These are phyloP conservation scores for Picocystis sp. DNA, from an alignment of 163 green algal species.

Conservation along the genomic window DNA sequence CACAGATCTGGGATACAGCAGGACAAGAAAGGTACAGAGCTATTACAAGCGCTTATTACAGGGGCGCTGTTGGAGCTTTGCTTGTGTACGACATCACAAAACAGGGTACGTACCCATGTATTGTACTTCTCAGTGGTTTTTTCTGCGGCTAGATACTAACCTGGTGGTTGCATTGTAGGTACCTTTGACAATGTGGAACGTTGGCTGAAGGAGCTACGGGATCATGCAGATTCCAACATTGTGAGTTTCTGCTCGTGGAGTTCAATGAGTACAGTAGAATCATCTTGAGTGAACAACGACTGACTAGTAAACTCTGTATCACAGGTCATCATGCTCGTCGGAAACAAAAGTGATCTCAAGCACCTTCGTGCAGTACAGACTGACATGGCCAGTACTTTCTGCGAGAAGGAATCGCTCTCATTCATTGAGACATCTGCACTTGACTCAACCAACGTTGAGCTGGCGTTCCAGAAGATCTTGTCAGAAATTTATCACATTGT, in stretches of 20 bases:
- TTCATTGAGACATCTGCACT: constrained; percentile 24
- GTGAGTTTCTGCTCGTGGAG: neutral
- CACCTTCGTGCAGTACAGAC: constrained; percentile 11
- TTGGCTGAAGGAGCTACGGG: constrained; percentile 87
- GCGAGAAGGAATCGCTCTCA: constrained; percentile 10
- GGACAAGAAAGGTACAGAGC: constrained; percentile 81
- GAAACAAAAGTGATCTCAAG: constrained; percentile 24
- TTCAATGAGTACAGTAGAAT: neutral
- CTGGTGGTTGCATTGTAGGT: constrained; percentile 29
- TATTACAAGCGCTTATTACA: constrained; percentile 93
- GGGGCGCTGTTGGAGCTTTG: constrained; percentile 87
- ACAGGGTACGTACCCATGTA: constrained; percentile 21
- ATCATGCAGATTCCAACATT: constrained; percentile 16
- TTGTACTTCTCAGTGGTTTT: too few relatives aligned
- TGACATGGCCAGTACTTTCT: neutral
- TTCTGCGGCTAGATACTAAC: too few relatives aligned
- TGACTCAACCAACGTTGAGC: constrained; percentile 21
- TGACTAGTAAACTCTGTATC: too few relatives aligned
- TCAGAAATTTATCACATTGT: constrained; percentile 98
- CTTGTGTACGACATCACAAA: constrained; percentile 99
- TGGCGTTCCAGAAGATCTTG: constrained; percentile 64
- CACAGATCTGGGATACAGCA: constrained; percentile 98
- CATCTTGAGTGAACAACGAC: too few relatives aligned
- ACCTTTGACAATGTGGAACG: constrained; percentile 97
- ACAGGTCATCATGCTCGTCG: constrained; percentile 16